These are phyloP conservation scores for Diatrype stigma DNA, from an alignment of 2,329 filamentous ascomycete genomes.

Conservation along the genomic window DNA sequence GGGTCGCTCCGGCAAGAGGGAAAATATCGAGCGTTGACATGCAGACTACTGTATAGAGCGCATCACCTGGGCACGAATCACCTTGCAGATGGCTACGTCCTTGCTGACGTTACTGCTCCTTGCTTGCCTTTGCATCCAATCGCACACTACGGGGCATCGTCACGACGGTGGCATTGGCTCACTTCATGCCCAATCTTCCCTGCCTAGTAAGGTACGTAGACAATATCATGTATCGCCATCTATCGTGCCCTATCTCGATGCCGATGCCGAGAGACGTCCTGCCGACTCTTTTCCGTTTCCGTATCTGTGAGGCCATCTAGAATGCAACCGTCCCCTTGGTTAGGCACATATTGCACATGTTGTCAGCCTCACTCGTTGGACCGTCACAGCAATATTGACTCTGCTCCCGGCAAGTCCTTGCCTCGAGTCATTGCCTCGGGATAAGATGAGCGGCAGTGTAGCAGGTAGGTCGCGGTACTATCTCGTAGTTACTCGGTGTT, in stretches of 20 bases:
- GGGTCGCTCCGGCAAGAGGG: neutral
- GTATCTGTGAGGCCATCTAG: neutral
- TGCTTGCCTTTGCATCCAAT: neutral
- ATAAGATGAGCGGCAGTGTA: too few relatives aligned
- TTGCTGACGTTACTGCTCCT: conserved; percentile 1
- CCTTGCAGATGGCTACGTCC: conserved; percentile 2
- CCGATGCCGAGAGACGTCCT: neutral
- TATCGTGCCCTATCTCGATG: neutral
- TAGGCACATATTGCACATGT: neutral
- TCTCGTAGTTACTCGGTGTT: too few relatives aligned
- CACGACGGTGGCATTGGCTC: neutral
- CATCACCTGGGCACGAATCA: conserved; percentile 9
- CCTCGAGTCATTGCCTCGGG: too few relatives aligned
- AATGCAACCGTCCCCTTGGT: neutral
- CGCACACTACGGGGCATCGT: neutral
- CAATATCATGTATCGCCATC: neutral
- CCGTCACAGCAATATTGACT: neutral
- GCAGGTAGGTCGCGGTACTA: too few relatives aligned
- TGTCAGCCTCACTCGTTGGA: neutral
- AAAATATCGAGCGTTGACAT: neutral
- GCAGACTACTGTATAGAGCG: neutral
- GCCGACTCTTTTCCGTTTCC: neutral
- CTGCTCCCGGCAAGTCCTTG: neutral
- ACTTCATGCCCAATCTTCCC: conserved; percentile 1
- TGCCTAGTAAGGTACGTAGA: neutral